Evolutionary conservation across 2,329 filamentous ascomycete genomes (phyloP).

Genomic region (Chaetomiaceae sp.): DNA sequence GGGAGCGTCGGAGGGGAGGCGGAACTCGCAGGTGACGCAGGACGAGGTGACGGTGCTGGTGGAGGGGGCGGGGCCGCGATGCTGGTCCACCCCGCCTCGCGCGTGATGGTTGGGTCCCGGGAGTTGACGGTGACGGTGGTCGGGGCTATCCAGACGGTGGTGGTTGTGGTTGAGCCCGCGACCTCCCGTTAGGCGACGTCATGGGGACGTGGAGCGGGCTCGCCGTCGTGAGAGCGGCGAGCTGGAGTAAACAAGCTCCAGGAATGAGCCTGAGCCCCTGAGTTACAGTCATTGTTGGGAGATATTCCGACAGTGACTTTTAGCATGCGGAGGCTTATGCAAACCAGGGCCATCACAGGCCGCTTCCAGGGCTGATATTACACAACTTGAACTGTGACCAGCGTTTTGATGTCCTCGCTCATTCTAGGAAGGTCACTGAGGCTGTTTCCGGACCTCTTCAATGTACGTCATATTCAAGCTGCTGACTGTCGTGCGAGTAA

Average conservation of each 20-base stretch:
- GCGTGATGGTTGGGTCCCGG: constrained; percentile 14
- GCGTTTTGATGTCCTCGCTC: neutral
- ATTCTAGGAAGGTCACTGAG: neutral
- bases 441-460: neutral
- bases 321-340: no score
- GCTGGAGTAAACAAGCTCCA: neutral
- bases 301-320: no score
- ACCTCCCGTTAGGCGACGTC: neutral
- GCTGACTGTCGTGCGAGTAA: constrained; percentile 5
- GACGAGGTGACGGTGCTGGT: constrained; percentile 10
- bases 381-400: no score
- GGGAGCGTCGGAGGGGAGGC: neutral
- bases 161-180: neutral
- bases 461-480: neutral
- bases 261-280: neutral
- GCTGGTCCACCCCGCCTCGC: constrained; percentile 6
- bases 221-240: neutral
- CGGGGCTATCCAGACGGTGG: constrained; percentile 4
- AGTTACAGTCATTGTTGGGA: neutral
- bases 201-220: neutral
- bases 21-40: constrained; percentile 12
- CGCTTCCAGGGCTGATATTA: no score
- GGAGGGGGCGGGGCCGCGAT: constrained; percentile 8
- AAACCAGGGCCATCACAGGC: no score
- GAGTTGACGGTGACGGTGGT: constrained; percentile 16